Conservation (phyloP, 129 eudicot species). For the Pittosporum tobira region DNA sequence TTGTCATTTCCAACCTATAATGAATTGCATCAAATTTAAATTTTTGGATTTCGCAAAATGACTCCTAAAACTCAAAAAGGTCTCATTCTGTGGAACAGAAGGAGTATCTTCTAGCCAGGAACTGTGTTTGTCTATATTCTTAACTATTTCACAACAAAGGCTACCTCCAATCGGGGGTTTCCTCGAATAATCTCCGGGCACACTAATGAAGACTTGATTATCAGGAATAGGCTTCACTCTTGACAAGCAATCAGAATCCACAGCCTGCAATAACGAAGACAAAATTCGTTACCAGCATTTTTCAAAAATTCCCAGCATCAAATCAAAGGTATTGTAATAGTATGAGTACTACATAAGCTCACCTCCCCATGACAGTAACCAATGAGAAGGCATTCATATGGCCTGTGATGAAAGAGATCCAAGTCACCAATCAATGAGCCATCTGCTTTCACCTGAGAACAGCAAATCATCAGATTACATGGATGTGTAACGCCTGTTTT, state of each 20-base stretch:
- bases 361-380: conserved; percentile 57
- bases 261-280: conserved; percentile 31
- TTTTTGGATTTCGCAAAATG: background rate
- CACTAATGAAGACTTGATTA: conserved; percentile 59
- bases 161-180: conserved; percentile 96
- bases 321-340: background rate
- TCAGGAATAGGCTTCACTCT: conserved; percentile 41
- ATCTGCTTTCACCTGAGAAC: conserved; percentile 72
- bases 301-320: background rate
- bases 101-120: background rate
- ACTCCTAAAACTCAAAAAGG: background rate
- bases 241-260: conserved; percentile 27
- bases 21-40: background rate
- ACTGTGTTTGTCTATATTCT: too few relatives aligned
- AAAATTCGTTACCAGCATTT: background rate
- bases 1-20: background rate
- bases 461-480: conserved; percentile 8
- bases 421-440: conserved; percentile 74
- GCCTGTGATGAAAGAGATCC: conserved; percentile 93
- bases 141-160: too few relatives aligned
- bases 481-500: background rate
- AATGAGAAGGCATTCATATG: conserved; percentile 85
- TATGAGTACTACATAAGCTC: conserved; percentile 13
- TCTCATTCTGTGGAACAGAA: background rate
- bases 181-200: conserved; percentile 92